phyloP scores from a whole-genome alignment of 192 early-diverging fungal species.

The Kappamyces sp. region DNA sequence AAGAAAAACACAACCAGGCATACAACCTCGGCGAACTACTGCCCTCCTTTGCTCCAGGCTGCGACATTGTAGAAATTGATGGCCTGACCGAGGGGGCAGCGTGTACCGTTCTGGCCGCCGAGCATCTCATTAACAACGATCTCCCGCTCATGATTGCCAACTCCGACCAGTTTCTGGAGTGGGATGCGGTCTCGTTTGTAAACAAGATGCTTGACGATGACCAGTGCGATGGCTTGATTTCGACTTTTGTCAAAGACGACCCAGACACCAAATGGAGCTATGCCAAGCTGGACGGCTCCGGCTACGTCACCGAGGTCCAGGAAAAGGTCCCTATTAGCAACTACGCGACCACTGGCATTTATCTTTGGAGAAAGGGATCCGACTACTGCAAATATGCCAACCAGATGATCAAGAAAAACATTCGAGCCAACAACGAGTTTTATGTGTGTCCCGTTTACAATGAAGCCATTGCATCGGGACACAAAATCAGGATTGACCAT shows the following conservation, averaged over 20 bases:
- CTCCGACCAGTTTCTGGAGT: conserved; percentile 18
- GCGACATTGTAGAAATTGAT: conserved; percentile 16
- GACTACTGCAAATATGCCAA: conserved; percentile 9
- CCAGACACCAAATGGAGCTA: conserved; percentile 16
- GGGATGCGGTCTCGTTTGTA: conserved; percentile 11
- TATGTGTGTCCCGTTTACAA: conserved; percentile 18
- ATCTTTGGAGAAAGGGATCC: conserved; percentile 13
- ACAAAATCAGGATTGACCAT: conserved; percentile 2
- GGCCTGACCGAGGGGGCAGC: conserved; percentile 16
- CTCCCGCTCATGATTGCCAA: conserved; percentile 16
- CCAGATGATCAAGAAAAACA: conserved; percentile 10
- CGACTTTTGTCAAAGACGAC: conserved; percentile 16
- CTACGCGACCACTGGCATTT: conserved; percentile 17
- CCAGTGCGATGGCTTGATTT: conserved; percentile 4
- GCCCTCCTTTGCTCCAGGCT: conserved; percentile 7
- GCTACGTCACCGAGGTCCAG: conserved; percentile 11
- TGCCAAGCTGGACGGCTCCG: conserved; percentile 9
- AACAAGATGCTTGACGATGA: neutral
- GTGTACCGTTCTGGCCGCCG: conserved; percentile 6
- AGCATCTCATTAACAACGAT: conserved; percentile 9
- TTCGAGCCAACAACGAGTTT: conserved; percentile 11
- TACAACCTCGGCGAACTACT: conserved; percentile 4
- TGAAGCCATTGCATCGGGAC: conserved; percentile 7
- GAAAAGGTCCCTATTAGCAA: conserved; percentile 15
- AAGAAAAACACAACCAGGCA: conserved; percentile 3